Evolutionary conservation across 2,329 filamentous ascomycete species (phyloP), one percentile per base, ranked within the genome.

Genomic region (Xylaria multiplex): DNA sequence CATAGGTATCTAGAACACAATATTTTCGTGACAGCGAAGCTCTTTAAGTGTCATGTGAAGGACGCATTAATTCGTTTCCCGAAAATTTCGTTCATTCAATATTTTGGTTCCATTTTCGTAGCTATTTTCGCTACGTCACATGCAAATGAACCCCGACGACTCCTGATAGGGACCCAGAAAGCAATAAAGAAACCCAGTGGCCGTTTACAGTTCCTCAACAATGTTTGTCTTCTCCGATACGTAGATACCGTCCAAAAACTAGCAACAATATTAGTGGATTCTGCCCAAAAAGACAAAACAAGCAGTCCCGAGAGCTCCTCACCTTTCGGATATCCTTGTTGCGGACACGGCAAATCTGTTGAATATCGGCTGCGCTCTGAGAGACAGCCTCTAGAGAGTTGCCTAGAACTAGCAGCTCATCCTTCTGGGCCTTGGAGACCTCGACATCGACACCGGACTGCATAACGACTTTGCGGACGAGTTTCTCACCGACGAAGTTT

Each of bases 261-360:
- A 78, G 70, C 24, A 35, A 75, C 74, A 16, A 35, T 14, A 72
- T 78, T 70, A 77, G 74, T 54, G 3, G 1, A 11, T 30, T 13
- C 24, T 35, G 30, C 32, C 24, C 32, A 35, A 43, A n/a, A 4
- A 1, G 14, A 4, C 19, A 11, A 14, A 2, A 43, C 2, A 16
- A 32, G 19, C 2, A 37, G 14, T 54, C 19, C 11, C 22, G 11
- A 30, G 55, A n/a, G 2, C 9, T 64, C 76, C 84, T 75, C 80
- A 93, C 91, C 92, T 97, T 97, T 87, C 96, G 93, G 88, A 99
- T 99, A 97, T 99, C 96, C 93, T 99, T 99, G 93, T 99, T 99
- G 84, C 93, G 91, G 84, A 99, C 96, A 86, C 90, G 90, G 93
- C 96, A 99, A 85, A 96, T 94, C 86, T 99, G 96, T 89, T 99